These are phyloP conservation scores for Spergularia azorica DNA, from an alignment of 179 eudicot genomes.

Conservation along the genomic window DNA sequence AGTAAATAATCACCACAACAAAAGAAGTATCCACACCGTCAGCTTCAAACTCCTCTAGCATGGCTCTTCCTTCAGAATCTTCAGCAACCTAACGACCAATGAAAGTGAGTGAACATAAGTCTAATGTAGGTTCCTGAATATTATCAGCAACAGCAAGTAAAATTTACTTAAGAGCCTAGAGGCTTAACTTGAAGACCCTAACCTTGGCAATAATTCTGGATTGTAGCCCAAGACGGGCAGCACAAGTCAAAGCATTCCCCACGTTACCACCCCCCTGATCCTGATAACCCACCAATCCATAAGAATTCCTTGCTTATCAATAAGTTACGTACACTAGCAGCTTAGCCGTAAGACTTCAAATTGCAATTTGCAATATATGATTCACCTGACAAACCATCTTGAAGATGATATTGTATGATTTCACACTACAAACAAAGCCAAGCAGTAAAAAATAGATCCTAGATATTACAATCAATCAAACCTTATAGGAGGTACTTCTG, in stretches of 20 bases:
- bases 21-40: conserved; percentile 50
- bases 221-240: conserved; percentile 45
- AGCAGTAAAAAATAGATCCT: neutral
- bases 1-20: conserved; percentile 34
- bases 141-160: neutral
- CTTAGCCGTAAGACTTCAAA: neutral
- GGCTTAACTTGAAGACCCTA: conserved; percentile 2
- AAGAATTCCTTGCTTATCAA: neutral
- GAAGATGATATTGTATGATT: neutral
- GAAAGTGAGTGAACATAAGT: conserved; percentile 6
- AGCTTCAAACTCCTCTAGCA: conserved; percentile 40
- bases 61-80: conserved; percentile 42
- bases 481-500: conserved; percentile 35
- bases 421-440: neutral
- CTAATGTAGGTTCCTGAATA: neutral
- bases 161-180: neutral
- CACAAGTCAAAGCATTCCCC: conserved; percentile 49
- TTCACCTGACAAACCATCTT: neutral
- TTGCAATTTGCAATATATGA: neutral
- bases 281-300: conserved; percentile 16
- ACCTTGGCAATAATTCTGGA: conserved; percentile 45
- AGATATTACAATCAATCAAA: conserved; percentile 5
- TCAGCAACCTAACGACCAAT: conserved; percentile 36
- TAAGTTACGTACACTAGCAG: neutral
- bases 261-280: conserved; percentile 54